Evolutionary conservation across 768 basidiomycete species (phyloP).

Genomic region (Collybiopsis confluens): DNA sequence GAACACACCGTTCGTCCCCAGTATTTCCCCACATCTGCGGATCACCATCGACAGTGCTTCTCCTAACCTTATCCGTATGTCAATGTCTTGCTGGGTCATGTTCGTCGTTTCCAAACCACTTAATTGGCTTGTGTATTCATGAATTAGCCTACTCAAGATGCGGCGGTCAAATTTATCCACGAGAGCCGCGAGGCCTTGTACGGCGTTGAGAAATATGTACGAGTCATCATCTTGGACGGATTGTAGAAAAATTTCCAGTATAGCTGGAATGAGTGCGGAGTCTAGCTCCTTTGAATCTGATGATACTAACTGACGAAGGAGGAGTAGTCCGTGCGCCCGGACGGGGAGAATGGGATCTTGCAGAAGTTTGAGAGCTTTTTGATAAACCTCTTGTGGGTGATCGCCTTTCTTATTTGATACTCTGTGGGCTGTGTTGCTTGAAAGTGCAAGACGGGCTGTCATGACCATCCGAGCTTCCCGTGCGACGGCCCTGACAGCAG

Average conservation of each 20-base stretch:
- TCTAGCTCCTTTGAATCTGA: constrained; percentile 32
- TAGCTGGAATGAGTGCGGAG: constrained; percentile 70
- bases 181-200: constrained; percentile 86
- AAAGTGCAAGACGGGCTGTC: constrained; percentile 69
- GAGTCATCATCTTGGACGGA: constrained; percentile 88
- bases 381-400: constrained; percentile 64
- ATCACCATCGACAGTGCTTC: constrained; percentile 83
- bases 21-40: constrained; percentile 61
- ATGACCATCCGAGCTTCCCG: constrained; percentile 82
- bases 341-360: constrained; percentile 93
- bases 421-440: background rate
- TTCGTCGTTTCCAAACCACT: constrained; percentile 44
- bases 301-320: constrained; percentile 74
- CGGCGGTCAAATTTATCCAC: constrained; percentile 75
- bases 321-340: constrained; percentile 84
- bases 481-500: constrained; percentile 51
- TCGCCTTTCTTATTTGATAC: constrained; percentile 27
- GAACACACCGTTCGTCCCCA: constrained; percentile 62
- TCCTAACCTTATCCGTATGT: constrained; percentile 71
- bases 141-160: constrained; percentile 62
- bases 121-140: constrained; percentile 54
- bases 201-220: constrained; percentile 91
- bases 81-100: constrained; percentile 60
- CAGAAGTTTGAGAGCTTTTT: constrained; percentile 80
- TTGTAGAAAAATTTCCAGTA: constrained; percentile 83